Percentiles rank a stretch among this genome's conserved stretches.
phyloP scores from a whole-genome alignment of 192 early-diverging fungal species.

The Gaertneriomyces semiglobifer region DNA sequence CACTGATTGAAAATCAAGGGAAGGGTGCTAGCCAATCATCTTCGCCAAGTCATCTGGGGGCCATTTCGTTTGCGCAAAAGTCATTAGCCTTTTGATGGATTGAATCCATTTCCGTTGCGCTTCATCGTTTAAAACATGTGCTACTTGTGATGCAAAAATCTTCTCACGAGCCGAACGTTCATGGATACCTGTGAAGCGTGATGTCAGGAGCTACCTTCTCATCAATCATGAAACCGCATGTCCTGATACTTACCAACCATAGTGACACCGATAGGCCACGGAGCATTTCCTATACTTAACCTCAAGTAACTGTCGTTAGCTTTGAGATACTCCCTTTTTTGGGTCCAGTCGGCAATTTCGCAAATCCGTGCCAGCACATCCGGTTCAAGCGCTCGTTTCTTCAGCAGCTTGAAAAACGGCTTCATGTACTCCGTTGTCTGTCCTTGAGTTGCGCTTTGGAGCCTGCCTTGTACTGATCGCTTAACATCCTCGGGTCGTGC shows the following conservation, averaged over 20 bases:
- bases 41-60: conserved; percentile 71
- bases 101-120: conserved; percentile 98
- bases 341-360: conserved; percentile 84
- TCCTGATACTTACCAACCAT: conserved; percentile 71
- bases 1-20: too few species aligned
- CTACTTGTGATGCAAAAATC: conserved; percentile 91
- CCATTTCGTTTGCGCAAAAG: conserved; percentile 88
- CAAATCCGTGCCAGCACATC: conserved; percentile 88
- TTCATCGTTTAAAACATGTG: conserved; percentile 97
- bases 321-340: conserved; percentile 81
- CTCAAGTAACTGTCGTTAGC: conserved; percentile 93
- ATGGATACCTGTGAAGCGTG: conserved; percentile 72
- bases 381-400: conserved; percentile 66
- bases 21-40: conserved; percentile 33
- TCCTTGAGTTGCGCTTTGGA: conserved; percentile 72
- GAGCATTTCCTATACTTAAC: conserved; percentile 94
- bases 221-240: background rate
- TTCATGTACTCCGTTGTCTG: conserved; percentile 86
- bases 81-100: conserved; percentile 92
- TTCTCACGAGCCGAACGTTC: conserved; percentile 95
- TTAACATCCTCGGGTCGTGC: conserved; percentile 76
- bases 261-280: conserved; percentile 97
- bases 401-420: conserved; percentile 86
- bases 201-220: background rate
- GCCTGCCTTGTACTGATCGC: conserved; percentile 74